These are phyloP conservation scores for Cryphonectria japonica DNA, from an alignment of 2,329 filamentous ascomycete genomes.

Conservation along the genomic window DNA sequence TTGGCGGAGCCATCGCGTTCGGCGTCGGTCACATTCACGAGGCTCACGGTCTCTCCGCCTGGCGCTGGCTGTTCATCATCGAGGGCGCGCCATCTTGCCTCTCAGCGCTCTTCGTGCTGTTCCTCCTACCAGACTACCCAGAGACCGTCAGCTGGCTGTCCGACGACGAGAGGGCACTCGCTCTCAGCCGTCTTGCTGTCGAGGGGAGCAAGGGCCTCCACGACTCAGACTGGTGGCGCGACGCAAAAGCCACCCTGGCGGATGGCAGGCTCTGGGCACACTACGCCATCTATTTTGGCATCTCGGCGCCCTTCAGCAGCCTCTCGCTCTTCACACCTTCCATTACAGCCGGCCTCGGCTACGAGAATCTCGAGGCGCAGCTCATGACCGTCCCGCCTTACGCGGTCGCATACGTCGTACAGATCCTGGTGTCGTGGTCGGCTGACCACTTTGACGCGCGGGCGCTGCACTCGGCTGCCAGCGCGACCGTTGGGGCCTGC, in stretches of 20 bases:
- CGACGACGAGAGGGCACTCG: conserved; percentile 61
- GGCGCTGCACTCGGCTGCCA: conserved; percentile 47
- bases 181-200: conserved; percentile 44
- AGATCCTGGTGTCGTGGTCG: conserved; percentile 57
- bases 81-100: conserved; percentile 49
- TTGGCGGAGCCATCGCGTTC: conserved; percentile 71
- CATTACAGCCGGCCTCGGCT: conserved; percentile 52
- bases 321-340: conserved; percentile 57
- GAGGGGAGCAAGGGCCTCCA: conserved; percentile 60
- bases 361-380: conserved; percentile 54
- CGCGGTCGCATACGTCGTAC: conserved; percentile 51
- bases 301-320: conserved; percentile 42
- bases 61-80: conserved; percentile 70
- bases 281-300: conserved; percentile 49
- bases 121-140: conserved; percentile 66
- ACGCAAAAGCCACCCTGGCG: conserved; percentile 70
- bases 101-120: conserved; percentile 59
- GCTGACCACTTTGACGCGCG: conserved; percentile 65
- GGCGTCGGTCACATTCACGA: conserved; percentile 72
- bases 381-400: conserved; percentile 72
- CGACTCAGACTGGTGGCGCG: conserved; percentile 62
- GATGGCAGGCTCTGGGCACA: conserved; percentile 69
- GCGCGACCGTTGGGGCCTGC: conserved; percentile 49
- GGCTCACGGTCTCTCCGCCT: conserved; percentile 57
- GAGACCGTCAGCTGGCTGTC: conserved; percentile 66